Percentiles rank a stretch among this genome's conserved stretches.
Conservation (phyloP, 1,284 basidiomycete genomes). For the Flammula alnicola region DNA sequence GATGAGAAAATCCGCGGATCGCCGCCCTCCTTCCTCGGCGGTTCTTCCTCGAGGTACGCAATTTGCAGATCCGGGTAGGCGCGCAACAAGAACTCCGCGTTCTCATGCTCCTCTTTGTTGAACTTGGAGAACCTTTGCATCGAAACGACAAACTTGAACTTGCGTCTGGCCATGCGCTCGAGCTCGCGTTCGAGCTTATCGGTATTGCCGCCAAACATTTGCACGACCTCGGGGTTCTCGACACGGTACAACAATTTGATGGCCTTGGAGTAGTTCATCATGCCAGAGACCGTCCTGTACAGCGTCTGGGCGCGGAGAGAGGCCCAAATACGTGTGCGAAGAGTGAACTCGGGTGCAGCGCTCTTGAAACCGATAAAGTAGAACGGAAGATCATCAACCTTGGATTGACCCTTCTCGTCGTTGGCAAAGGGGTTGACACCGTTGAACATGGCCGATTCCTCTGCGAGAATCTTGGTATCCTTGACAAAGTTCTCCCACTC, state of each 20-base stretch:
- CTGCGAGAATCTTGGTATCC: slow-evolving; percentile 98
- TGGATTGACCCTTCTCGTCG: slow-evolving; percentile 88
- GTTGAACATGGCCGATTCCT: slow-evolving; percentile 90
- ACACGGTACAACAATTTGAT: slow-evolving; percentile 99
- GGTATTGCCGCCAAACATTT: slow-evolving; percentile 96
- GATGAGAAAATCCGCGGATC: slow-evolving; percentile 96
- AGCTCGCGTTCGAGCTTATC: slow-evolving; percentile 97
- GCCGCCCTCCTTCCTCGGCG: slow-evolving; percentile 91
- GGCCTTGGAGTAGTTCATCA: slow-evolving; percentile 99
- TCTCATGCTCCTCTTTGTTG: slow-evolving; percentile 99
- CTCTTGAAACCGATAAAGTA: slow-evolving; percentile 99
- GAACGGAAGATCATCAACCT: slow-evolving; percentile 95
- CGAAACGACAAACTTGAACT: slow-evolving; percentile 99
- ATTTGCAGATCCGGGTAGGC: slow-evolving; percentile 99
- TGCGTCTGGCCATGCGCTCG: slow-evolving; percentile 96
- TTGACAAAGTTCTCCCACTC: slow-evolving; percentile 99
- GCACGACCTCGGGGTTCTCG: slow-evolving; percentile 98
- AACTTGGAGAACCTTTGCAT: slow-evolving; percentile 99
- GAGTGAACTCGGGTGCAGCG: slow-evolving; percentile 96
- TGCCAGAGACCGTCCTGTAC: slow-evolving; percentile 98
- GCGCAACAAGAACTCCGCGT: slow-evolving; percentile 96
- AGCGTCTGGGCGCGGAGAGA: slow-evolving; percentile 98
- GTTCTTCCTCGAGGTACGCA: slow-evolving; percentile 97
- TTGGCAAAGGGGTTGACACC: slow-evolving; percentile 79
- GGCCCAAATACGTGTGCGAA: slow-evolving; percentile 99